Evolutionary conservation across 2,329 filamentous ascomycete genomes (phyloP).

Genomic region (Alternaria ventricosa): DNA sequence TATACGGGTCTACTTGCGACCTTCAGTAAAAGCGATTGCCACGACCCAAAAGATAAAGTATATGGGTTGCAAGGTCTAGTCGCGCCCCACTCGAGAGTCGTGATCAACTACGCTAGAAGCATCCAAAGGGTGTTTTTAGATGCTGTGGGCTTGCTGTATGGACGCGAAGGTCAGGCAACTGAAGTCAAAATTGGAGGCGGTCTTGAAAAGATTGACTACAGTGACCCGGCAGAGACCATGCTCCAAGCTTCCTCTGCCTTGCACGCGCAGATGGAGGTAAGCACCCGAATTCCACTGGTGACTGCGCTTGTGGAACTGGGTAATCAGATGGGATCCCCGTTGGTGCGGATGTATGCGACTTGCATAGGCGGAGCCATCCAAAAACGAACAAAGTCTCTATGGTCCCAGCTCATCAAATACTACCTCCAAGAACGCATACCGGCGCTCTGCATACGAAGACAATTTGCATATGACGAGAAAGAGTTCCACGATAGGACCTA

Average conservation of each 20-base stretch:
- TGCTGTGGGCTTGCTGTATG: background rate
- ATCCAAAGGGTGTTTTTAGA: background rate
- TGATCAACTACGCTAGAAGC: background rate
- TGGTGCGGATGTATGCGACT: background rate
- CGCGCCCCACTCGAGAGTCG: background rate
- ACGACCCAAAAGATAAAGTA: conserved; percentile 7
- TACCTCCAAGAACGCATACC: background rate
- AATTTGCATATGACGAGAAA: background rate
- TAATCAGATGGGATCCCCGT: background rate
- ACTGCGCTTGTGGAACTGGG: background rate
- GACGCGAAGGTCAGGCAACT: background rate
- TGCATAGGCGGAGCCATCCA: background rate
- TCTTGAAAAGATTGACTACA: background rate
- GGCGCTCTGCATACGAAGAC: background rate
- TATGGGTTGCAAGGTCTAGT: conserved; percentile 2
- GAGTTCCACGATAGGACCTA: background rate
- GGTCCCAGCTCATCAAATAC: background rate
- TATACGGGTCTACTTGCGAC: background rate
- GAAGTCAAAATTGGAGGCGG: background rate
- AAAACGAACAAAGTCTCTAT: background rate
- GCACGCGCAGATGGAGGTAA: background rate
- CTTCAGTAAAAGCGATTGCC: background rate
- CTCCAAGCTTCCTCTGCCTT: background rate
- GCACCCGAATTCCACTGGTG: background rate
- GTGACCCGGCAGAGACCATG: background rate